Percentiles rank a stretch among this genome's conserved stretches.
These are phyloP conservation scores for Colletotrichum sidae DNA, from an alignment of 2,329 filamentous ascomycete genomes.

Conservation along the genomic window DNA sequence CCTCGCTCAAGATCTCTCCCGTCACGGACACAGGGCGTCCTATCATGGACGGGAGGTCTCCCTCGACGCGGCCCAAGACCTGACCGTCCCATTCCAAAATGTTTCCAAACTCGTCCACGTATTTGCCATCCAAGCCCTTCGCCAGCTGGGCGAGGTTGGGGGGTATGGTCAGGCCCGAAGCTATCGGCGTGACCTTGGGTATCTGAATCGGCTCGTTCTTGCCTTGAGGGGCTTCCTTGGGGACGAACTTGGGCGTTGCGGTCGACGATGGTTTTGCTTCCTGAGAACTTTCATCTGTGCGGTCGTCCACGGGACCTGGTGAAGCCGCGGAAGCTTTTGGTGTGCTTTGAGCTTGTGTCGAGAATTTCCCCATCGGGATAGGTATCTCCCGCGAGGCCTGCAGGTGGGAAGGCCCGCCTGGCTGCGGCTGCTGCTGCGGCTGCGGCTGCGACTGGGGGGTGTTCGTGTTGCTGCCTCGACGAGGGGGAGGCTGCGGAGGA, in stretches of 20 bases:
- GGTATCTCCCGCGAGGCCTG: slow-evolving; percentile 36
- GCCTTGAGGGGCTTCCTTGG: slow-evolving; percentile 4
- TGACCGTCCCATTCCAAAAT: slow-evolving; percentile 61
- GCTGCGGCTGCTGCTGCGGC: slow-evolving; percentile 29
- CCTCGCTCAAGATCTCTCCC: slow-evolving; percentile 60
- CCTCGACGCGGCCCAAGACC: slow-evolving; percentile 63
- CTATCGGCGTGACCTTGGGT: slow-evolving; percentile 55
- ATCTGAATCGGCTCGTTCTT: slow-evolving; percentile 47
- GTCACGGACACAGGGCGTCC: slow-evolving; percentile 58
- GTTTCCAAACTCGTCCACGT: slow-evolving; percentile 66
- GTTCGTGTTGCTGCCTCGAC: slow-evolving; percentile 20
- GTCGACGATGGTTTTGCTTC: slow-evolving; percentile 11
- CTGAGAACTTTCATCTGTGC: slow-evolving; percentile 26
- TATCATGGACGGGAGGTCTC: slow-evolving; percentile 67
- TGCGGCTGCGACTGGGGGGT: slow-evolving; percentile 25
- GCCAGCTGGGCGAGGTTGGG: slow-evolving; percentile 49
- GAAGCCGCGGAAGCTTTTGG: slow-evolving; percentile 13
- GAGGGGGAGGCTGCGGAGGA: slow-evolving; percentile 12
- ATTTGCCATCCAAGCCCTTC: slow-evolving; percentile 58
- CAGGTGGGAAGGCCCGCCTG: slow-evolving; percentile 31
- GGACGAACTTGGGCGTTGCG: slow-evolving; percentile 12
- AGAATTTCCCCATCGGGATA: slow-evolving; percentile 29
- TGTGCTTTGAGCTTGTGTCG: slow-evolving; percentile 23
- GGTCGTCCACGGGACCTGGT: slow-evolving; percentile 13
- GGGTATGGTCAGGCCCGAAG: slow-evolving; percentile 45